phyloP scores from a whole-genome alignment of 1,284 basidiomycete species.

The Cutaneotrichosporon spelunceum region DNA sequence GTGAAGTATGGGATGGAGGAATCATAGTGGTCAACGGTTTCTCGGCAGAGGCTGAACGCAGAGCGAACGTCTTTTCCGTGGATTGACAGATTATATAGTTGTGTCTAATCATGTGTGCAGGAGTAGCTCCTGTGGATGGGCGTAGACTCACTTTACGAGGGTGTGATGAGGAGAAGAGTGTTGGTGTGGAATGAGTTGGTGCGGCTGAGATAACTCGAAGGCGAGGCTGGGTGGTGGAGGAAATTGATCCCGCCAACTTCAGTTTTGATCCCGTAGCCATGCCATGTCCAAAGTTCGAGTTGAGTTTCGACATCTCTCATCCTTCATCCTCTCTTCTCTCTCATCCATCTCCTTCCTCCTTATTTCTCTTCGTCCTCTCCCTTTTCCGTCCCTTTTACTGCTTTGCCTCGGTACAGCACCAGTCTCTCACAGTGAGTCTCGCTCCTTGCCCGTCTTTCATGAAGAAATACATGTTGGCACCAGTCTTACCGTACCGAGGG shows the following conservation, averaged over 20 bases:
- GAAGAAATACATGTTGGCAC: slow-evolving; percentile 47
- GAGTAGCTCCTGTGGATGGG: not conserved
- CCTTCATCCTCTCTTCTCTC: not conserved
- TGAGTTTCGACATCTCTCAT: not conserved
- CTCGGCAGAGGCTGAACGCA: slow-evolving; percentile 36
- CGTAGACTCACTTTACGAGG: not conserved
- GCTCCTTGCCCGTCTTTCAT: not conserved
- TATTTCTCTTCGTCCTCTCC: not conserved
- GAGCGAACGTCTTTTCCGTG: slow-evolving; percentile 52
- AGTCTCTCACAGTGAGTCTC: slow-evolving; percentile 1
- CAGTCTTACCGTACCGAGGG: slow-evolving; percentile 44
- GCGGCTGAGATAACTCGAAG: not conserved
- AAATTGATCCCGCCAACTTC: slow-evolving; percentile 1
- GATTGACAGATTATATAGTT: slow-evolving; percentile 58
- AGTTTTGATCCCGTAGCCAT: slow-evolving; percentile 1
- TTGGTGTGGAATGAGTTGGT: not conserved
- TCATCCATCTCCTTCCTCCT: not conserved
- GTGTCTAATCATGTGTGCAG: slow-evolving; percentile 49
- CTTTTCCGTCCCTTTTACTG: not conserved
- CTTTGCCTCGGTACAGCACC: not conserved
- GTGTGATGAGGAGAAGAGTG: not conserved
- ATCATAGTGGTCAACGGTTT: slow-evolving; percentile 35
- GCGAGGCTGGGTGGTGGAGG: not conserved
- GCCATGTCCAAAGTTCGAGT: slow-evolving; percentile 2
- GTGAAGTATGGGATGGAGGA: slow-evolving; percentile 20